Evolutionary conservation across 2,329 filamentous ascomycete genomes (phyloP), one percentile per base, ranked within the genome.

Genomic region (Aspergillus caelatus): DNA sequence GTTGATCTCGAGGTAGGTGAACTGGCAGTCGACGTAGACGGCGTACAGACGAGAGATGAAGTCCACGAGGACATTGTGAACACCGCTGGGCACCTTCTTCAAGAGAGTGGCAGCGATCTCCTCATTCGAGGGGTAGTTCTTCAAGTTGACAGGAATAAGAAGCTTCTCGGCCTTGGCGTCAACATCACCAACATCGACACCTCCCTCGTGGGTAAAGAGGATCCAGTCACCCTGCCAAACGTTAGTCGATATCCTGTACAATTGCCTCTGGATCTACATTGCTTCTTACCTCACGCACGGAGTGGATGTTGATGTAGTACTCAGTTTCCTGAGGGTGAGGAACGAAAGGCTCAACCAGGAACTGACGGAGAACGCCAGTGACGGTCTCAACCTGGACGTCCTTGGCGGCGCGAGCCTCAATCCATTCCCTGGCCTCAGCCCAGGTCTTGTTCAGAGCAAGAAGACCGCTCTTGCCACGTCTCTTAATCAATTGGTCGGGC

Each of bases 261-360:
- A 3, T 36, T 19, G 4, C 34, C 36, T 26, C 19, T 8, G 32
- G 32, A 39, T 36, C 21, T 12, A n/a, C 3, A 16, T 6, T 16
- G 21, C 21, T 39, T 89, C 93, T 89, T 89, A 98, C 95, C 90
- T 98, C 95, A 86, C 95, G 92, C 77, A 97, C 94, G 68, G 95
- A 98, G 88, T 97, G 95, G 86, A 99, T 99, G 89, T 97, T 97
- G 86, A 99, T 97, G 85, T 99, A 99, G 86, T 98, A 98, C 84
- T 99, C 95, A 69, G 94, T 97, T 80, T 93, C 91, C 75, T 93
- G 88, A 69, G 94, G 91, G 83, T 99, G 95, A 75, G 94, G 95
- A 67, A 98, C 94, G 78, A 99, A 98, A 58, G 95, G 95, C 88
- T 99, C 95, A 72, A 99, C 94, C 70, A 99, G 86, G 87, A 99